Evolutionary conservation across 1,284 basidiomycete genomes (phyloP), one percentile per base, ranked within the genome.

Genomic region (Erythrobasidium hasegawianum): DNA sequence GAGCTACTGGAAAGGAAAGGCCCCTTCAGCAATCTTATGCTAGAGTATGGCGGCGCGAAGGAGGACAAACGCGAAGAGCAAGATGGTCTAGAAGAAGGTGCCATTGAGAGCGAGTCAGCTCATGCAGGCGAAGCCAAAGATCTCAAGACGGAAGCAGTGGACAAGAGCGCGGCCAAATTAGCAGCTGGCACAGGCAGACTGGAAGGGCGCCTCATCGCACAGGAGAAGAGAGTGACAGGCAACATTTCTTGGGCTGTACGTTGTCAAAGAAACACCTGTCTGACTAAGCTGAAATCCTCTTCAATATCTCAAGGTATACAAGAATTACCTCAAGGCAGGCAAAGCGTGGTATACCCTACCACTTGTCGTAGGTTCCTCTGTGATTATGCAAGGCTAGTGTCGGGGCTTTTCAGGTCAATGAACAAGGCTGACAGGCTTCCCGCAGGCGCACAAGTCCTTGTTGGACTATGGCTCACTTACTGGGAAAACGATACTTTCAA

Each of bases 21-120:
- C 3, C 84, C 85, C 24, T 94, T 94, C 74, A 79, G 86, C 27
- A 81, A 81, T 60, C 86, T 94, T 69, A 80, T 92, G 64, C 78
- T 78, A 22, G 87, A 85, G 70, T 86, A 86, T 68, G 85, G 84
- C 16, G 81, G 82, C 24, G 82, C 82, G 64, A 81, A 83, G 59
- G 74, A 77, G 45, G 73, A 78, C 58, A 71, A 77, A 40, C 79
- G 81, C 64, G 79, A 81, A 39, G 77, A 80, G 55, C 75, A 78
- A 18, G 77, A 77, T 11, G 78, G 77, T 43, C 74, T 75, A 18
- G 78, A 78, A 53, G 76, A 79, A 54, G 76, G 76, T 9, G 20
- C 22, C 4, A 47, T 47, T 24, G 43, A 47, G 14, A 14, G 43
- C 7, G 22, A n/a, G 16, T 47, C 43, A 18, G 14, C 41, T 33